Evolutionary conservation across 2,329 filamentous ascomycete genomes (phyloP), one percentile per base, ranked within the genome.

Genomic region (Trichoderma breve): DNA sequence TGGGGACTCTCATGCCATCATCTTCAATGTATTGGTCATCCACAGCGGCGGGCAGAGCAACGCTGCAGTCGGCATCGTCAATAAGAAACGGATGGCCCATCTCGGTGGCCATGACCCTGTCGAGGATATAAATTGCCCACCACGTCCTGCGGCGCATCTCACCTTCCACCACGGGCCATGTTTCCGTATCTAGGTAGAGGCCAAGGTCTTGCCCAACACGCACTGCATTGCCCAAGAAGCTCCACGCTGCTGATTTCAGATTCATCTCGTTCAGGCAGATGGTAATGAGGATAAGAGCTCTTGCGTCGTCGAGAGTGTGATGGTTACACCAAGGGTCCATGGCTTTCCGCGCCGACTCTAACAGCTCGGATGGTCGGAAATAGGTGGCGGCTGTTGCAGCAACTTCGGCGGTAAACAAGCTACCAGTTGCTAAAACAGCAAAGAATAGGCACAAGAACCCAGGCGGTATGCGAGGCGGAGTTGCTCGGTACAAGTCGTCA

Each of bases 61-160:
- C 91, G 75, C 98, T 93, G 83, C 94, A 97, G 80, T 98, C 95
- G 36, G 89, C 87, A 76, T 98, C 95, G 78, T 95, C 88, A 78
- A 98, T 97, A 74, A 95, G 82, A 71, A 93, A 88, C 0, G 95
- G 94, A 65, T 92, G 90, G 9, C 93, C 93, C 39, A 94, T 86
- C 79, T 97, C 95, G 14, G 97, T 84, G 0, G 94, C 91, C 64
- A 97, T 84, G 30, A 93, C 87, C 74, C 94, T 90, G 82, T 99
- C 96, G 83, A 95, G 90, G 58, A 94, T 89, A 81, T 98, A 98
- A 71, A 97, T 89, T 15, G 93, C 90, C 94, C 96, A 99, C 95
- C 95, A 99, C 3, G 96, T 89, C 70, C 95, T 88, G 73, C 93
- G 90, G 70, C 95, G 90, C 89, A 95, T 94, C 81, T 98, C 95